Evolutionary conservation across 2,329 filamentous ascomycete species (phyloP).

Genomic region (Massarina eburnea): DNA sequence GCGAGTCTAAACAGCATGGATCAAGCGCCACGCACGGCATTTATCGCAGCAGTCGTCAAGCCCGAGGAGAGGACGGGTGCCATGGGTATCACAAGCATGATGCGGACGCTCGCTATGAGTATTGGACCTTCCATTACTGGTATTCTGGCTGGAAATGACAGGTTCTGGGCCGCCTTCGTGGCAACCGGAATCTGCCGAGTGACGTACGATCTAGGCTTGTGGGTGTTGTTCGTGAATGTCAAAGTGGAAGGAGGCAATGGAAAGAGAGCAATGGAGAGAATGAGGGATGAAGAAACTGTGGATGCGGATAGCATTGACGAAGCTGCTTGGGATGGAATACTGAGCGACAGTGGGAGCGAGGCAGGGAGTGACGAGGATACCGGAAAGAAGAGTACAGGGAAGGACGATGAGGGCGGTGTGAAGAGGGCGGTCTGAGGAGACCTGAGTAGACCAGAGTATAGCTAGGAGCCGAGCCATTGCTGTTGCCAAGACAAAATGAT

Average conservation of each 20-base stretch:
- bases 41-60: constrained; percentile 67
- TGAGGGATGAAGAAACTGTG: constrained; percentile 16
- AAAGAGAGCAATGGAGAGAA: constrained; percentile 17
- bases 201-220: constrained; percentile 42
- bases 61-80: constrained; percentile 67
- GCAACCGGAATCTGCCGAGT: constrained; percentile 39
- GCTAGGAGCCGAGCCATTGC: too few relatives aligned
- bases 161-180: constrained; percentile 44
- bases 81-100: constrained; percentile 67
- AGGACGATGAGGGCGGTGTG: background rate
- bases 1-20: constrained; percentile 69
- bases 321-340: constrained; percentile 31
- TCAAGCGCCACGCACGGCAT: constrained; percentile 65
- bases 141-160: constrained; percentile 33
- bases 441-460: too few relatives aligned
- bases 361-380: constrained; percentile 14
- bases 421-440: background rate
- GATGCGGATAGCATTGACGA: constrained; percentile 26
- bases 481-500: too few relatives aligned
- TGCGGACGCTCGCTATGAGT: constrained; percentile 62
- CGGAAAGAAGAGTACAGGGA: constrained; percentile 13
- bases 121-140: constrained; percentile 43
- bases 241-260: constrained; percentile 25
- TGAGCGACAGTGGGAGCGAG: constrained; percentile 33
- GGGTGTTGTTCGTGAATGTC: constrained; percentile 42